Evolutionary conservation across 2,329 filamentous ascomycete species (phyloP).

Genomic region (Penicillium italicum): DNA sequence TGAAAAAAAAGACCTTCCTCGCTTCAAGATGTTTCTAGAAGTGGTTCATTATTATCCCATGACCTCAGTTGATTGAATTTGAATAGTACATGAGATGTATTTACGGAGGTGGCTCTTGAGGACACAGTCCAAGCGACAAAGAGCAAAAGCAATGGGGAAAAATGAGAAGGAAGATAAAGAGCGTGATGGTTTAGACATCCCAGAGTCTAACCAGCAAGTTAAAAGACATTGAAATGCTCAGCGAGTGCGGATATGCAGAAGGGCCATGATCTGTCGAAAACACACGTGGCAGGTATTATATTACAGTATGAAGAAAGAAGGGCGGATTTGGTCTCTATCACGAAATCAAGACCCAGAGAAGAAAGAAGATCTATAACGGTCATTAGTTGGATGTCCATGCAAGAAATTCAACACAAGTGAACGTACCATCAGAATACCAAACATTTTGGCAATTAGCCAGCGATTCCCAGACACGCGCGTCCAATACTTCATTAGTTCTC

Average conservation of each 20-base stretch:
- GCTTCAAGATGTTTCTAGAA: not conserved
- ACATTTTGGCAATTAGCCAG: conserved; percentile 84
- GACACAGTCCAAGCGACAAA: conserved; percentile 20
- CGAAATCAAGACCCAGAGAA: conserved; percentile 67
- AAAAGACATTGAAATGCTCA: conserved; percentile 17
- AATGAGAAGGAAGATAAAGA: conserved; percentile 10
- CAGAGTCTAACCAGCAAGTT: conserved; percentile 26
- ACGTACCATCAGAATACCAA: conserved; percentile 73
- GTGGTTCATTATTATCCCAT: not conserved
- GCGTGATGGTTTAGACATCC: conserved; percentile 12
- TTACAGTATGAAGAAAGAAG: conserved; percentile 29
- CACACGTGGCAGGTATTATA: conserved; percentile 28
- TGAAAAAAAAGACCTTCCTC: not conserved
- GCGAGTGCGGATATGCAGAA: conserved; percentile 17
- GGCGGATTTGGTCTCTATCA: conserved; percentile 25
- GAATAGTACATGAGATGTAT: conserved; percentile 22
- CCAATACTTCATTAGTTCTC: conserved; percentile 97
- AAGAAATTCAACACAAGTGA: not conserved
- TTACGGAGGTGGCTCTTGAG: conserved; percentile 17
- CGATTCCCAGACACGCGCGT: conserved; percentile 87
- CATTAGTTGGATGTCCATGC: conserved; percentile 2
- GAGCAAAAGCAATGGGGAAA: not conserved
- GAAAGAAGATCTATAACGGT: conserved; percentile 65
- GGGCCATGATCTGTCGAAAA: conserved; percentile 21
- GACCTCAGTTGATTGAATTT: conserved; percentile 1